Percentiles rank a stretch among this genome's conserved stretches.
Evolutionary conservation across 345 rosid genomes (phyloP).

Genomic region (Cardiospermum halicacabum): DNA sequence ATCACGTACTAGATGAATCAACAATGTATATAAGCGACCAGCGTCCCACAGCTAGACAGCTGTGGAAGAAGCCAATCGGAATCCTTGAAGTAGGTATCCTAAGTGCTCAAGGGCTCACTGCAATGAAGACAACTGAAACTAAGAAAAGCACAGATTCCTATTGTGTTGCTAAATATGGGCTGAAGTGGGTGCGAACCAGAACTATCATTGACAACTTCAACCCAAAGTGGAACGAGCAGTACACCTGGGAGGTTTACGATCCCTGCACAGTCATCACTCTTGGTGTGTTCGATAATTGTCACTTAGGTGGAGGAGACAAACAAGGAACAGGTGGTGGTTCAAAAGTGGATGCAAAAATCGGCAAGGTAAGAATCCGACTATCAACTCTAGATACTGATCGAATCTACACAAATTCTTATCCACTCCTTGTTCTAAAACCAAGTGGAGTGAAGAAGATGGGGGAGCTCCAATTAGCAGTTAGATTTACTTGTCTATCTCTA

Average conservation of each 20-base stretch:
- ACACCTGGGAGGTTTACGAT: conserved; percentile 87
- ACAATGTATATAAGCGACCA: conserved; percentile 81
- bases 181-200: conserved; percentile 85
- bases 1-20: conserved; percentile 89
- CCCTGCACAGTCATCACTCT: conserved; percentile 77
- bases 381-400: conserved; percentile 71
- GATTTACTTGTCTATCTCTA: conserved; percentile 71
- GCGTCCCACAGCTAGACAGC: conserved; percentile 78
- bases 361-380: conserved; percentile 72
- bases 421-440: conserved; percentile 64
- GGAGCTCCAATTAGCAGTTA: conserved; percentile 67
- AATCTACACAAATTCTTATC: conserved; percentile 73
- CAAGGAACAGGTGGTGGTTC: conserved; percentile 35
- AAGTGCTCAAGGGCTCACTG: conserved; percentile 69
- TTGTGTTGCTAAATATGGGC: conserved; percentile 82
- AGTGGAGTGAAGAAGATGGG: conserved; percentile 88
- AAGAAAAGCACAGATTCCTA: conserved; percentile 68
- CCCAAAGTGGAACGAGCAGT: conserved; percentile 90
- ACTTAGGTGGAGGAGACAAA: conserved; percentile 60
- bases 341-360: conserved; percentile 60
- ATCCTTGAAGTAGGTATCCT: conserved; percentile 82
- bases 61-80: conserved; percentile 85
- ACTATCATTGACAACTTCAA: conserved; percentile 59
- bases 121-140: conserved; percentile 70
- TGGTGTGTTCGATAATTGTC: conserved; percentile 82